A percentile compares a stretch with the other conserved stretches of the same genome.
Evolutionary conservation across 1,284 basidiomycete genomes (phyloP).

Genomic region (Marasmius tenuissimus): DNA sequence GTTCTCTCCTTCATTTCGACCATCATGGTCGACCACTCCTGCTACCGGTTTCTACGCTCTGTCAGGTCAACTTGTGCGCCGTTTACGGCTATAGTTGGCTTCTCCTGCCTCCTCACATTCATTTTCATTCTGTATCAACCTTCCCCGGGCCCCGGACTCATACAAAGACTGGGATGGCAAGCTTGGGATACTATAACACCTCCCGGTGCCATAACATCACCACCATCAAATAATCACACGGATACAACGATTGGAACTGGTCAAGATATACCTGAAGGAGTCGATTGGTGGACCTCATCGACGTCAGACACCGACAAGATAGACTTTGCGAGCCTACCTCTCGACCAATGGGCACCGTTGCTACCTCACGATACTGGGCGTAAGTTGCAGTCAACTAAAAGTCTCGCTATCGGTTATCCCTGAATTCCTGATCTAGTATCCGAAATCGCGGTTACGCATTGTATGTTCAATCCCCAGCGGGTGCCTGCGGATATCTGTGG

Average conservation of each 20-base stretch:
- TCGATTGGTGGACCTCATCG: conserved; percentile 76
- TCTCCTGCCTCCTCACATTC: conserved; percentile 72
- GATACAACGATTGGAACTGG: background rate
- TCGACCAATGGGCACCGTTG: conserved; percentile 82
- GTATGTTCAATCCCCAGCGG: conserved; percentile 63
- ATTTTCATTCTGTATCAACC: conserved; percentile 79
- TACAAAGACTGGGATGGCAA: conserved; percentile 86
- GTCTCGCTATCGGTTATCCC: conserved; percentile 13
- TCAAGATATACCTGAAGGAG: conserved; percentile 27
- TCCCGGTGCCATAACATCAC: conserved; percentile 3
- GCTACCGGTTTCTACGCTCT: conserved; percentile 36
- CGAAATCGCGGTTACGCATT: conserved; percentile 75
- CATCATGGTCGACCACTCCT: conserved; percentile 26
- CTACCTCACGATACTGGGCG: conserved; percentile 81
- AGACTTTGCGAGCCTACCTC: conserved; percentile 69
- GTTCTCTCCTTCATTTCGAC: background rate
- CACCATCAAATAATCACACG: conserved; percentile 10
- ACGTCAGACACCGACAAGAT: conserved; percentile 33
- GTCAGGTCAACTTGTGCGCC: conserved; percentile 54
- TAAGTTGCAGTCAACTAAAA: conserved; percentile 38
- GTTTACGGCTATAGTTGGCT: conserved; percentile 57
- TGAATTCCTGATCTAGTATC: conserved; percentile 51
- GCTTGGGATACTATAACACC: conserved; percentile 73
- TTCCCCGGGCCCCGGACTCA: conserved; percentile 64
- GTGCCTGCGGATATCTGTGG: conserved; percentile 55